Evolutionary conservation across 129 eudicot species (phyloP), one percentile per base, ranked within the genome.

Genomic region (Ambrosia trifida): DNA sequence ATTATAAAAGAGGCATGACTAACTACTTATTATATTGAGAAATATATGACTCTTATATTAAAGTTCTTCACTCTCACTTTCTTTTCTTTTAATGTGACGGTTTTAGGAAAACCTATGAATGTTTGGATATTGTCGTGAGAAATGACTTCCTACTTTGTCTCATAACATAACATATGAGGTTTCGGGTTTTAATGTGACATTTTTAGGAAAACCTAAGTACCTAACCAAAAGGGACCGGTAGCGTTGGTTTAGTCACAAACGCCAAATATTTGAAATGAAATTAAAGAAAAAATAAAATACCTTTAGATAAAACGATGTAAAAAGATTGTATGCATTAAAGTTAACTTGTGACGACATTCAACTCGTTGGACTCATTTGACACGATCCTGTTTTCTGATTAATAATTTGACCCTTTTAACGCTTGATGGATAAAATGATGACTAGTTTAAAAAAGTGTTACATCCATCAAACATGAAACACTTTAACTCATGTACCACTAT

Each of bases 381-480:
- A 36, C 43, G 43, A 4, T 36, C 43, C 7, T 10, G 1, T 7
- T 10, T n/a, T 19, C 20, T 49, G 20, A 14, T 8, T 49, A 14
- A 68, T 58, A 68, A 68, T 10, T 16, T n/a, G 70, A 69, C 14
- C 81, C 38, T 50, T 51, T 20, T 7, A 47, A 64, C 64, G 60
- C 46, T 60, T 60, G 51, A 40, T 70, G 76, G 66, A 77, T 77
- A 63, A 49, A 33, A 67, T 59, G 46, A 19, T 47, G 32, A 44
- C 60, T 13, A 77, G 54, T 30, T 46, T 38, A 1, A 38, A 40
- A 70, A 78, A 70, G 71, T 64, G 5, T 11, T 60, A 70, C 72
- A 70, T 32, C 67, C 81, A 70, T 45, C 69, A 76, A 45, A 78
- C 76, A 62, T 78, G 72, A 63, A 51, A 76, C 65, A 78, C 81